phyloP scores from a whole-genome alignment of 768 basidiomycete species.

The Cubamyces lactineus region DNA sequence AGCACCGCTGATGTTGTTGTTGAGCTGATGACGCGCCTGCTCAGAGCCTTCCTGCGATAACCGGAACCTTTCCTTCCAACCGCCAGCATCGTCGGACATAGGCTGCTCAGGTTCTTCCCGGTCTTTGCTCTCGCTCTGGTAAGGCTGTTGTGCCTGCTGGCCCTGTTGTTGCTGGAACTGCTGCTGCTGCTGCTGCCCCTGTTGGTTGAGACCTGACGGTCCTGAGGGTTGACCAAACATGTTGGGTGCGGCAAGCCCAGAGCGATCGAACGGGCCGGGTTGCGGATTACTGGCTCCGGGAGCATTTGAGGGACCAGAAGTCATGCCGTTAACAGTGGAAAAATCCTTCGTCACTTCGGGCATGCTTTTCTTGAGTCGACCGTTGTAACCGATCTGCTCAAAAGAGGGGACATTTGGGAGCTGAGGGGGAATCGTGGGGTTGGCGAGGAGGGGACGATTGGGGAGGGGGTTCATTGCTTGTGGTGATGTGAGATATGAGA shows the following conservation, averaged over 20 bases:
- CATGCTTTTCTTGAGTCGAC: conserved; percentile 79
- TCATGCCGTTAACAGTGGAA: conserved; percentile 62
- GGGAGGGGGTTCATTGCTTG: conserved; percentile 98
- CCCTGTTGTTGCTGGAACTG: conserved; percentile 31
- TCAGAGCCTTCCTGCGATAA: conserved; percentile 66
- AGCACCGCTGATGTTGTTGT: conserved; percentile 39
- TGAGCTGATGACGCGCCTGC: conserved; percentile 43
- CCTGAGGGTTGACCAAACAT: conserved; percentile 46
- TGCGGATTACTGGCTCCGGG: conserved; percentile 49
- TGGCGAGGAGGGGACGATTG: conserved; percentile 76
- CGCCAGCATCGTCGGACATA: conserved; percentile 83
- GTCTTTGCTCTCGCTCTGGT: conserved; percentile 45
- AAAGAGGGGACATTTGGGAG: conserved; percentile 75
- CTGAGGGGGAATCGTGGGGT: conserved; percentile 62
- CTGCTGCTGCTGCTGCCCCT: conserved; percentile 31
- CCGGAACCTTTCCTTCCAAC: conserved; percentile 83
- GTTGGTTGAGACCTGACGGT: conserved; percentile 24
- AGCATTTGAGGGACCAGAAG: conserved; percentile 55
- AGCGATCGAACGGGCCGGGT: conserved; percentile 54
- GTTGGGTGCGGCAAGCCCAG: conserved; percentile 43
- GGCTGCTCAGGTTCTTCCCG: conserved; percentile 54
- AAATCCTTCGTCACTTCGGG: conserved; percentile 79
- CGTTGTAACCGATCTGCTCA: conserved; percentile 74
- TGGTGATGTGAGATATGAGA: conserved; percentile 94
- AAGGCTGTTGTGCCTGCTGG: conserved; percentile 38